phyloP scores from a whole-genome alignment of 148 eudicot genomes.

The Linanthus parryae region DNA sequence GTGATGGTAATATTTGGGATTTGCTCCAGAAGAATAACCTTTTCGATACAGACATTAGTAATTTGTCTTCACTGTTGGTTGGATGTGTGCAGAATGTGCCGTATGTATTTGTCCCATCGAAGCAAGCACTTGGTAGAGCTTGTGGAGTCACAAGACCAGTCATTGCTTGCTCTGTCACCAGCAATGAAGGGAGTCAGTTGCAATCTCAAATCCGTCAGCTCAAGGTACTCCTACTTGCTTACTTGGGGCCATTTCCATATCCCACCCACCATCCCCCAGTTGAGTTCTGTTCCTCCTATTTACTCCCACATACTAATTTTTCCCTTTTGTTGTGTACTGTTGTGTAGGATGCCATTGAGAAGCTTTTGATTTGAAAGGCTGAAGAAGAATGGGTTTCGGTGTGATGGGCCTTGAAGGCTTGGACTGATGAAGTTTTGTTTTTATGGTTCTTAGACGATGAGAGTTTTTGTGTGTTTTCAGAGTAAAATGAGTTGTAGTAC shows the following conservation, averaged over 20 bases:
- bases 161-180: conserved; percentile 92
- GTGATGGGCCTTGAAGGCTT: conserved; percentile 89
- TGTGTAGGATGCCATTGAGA: conserved; percentile 85
- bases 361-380: conserved; percentile 64
- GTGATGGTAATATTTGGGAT: background rate
- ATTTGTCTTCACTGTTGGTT: background rate
- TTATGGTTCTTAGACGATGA: no score
- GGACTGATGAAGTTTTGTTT: conserved; percentile 64
- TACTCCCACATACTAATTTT: background rate
- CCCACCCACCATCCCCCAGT: background rate
- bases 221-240: conserved; percentile 39
- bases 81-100: conserved; percentile 72
- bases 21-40: background rate
- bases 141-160: conserved; percentile 93
- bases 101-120: conserved; percentile 87
- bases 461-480: no score
- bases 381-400: conserved; percentile 37
- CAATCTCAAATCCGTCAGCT: conserved; percentile 82
- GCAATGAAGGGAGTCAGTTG: conserved; percentile 92
- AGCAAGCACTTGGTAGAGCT: conserved; percentile 95
- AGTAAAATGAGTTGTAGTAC: no score
- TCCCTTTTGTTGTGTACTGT: no score
- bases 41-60: background rate
- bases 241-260: background rate
- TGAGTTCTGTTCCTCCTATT: background rate